phyloP scores from a whole-genome alignment of 352 stramenopile genomes.

The Blastocystis sp. region DNA sequence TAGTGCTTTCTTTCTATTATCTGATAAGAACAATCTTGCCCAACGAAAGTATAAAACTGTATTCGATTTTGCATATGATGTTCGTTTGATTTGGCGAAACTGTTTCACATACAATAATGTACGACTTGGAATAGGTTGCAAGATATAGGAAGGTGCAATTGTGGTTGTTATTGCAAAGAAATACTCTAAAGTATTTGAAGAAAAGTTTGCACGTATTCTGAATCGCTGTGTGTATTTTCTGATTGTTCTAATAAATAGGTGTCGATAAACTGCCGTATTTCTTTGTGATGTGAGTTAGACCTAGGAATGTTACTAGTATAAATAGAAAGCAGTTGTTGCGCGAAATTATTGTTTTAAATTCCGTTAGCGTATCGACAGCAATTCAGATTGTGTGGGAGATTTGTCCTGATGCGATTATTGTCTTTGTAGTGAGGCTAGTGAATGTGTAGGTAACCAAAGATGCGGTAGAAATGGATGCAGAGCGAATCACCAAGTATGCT shows the following conservation, averaged over 20 bases:
- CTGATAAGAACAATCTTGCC: not conserved
- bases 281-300: not conserved
- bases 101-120: slow-evolving; percentile 48
- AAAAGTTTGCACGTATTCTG: not conserved
- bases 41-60: slow-evolving; percentile 12
- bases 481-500: slow-evolving; percentile 15
- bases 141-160: not conserved
- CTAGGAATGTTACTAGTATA: not conserved
- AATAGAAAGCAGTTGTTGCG: not conserved
- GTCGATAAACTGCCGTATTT: slow-evolving; percentile 10
- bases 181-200: slow-evolving; percentile 27
- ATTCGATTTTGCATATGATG: slow-evolving; percentile 56
- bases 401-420: slow-evolving; percentile 37
- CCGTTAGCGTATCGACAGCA: not conserved
- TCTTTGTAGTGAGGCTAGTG: not conserved
- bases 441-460: not conserved
- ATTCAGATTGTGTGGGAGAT: slow-evolving; percentile 56
- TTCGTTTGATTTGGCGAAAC: slow-evolving; percentile 47
- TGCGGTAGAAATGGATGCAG: slow-evolving; percentile 3
- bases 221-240: not conserved
- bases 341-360: not conserved
- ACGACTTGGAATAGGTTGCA: not conserved
- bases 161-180: slow-evolving; percentile 22
- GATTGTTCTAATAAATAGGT: not conserved
- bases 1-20: not conserved